Base-by-base conservation (phyloP, 2,329 filamentous ascomycete genomes). In the Chaetomiaceae sp. region DNA sequence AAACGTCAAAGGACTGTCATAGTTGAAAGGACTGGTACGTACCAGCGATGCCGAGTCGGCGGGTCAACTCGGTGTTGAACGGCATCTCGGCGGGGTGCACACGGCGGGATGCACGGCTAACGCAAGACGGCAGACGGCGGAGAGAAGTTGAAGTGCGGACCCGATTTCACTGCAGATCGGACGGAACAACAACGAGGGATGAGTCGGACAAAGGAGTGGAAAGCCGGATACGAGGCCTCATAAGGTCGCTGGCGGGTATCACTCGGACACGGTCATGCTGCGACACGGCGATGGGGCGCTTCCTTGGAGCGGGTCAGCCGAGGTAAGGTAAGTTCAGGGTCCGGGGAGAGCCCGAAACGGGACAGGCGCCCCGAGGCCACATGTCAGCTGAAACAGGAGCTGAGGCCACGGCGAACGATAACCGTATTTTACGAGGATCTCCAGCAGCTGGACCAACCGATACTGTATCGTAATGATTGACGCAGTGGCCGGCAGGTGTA, bases 51-150 rank as follows among this genome's bases (percentile, higher is more conserved):
- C 80, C 80, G 64, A 83, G 75, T 43, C 73, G 75, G 65, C 78
- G 76, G 53, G 80, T 83, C 57, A 83, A 70, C 63, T 79, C 77
- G 57, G 80, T 83, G 60, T 79, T 67, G 69, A 82, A 76, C 64
- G 80, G 77, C 80, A 83, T 82, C 54, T 59, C 72, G 56, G 4
- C 1, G 33, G 17, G 22, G 39, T 45, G 43, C 31, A 45, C 43
- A 39, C 44, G 45, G 14, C 29, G 37, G 3, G 39, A 33, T 31
- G 20, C 14, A 9, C 15, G 4, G n/a, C 4, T 11, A 12, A 38
- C 46, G 33, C 37, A 20, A 55, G 43, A n/a, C 3, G 15, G 20
- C n/a, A 36, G 19, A 19, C 27, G 12, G 25, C 27, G 9, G 11
- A 38, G 23, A 42, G 17, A 34, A 39, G 17, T 6, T 54, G 42